These are phyloP conservation scores for Knufia petricola DNA, from an alignment of 2,329 filamentous ascomycete genomes.

Conservation along the genomic window DNA sequence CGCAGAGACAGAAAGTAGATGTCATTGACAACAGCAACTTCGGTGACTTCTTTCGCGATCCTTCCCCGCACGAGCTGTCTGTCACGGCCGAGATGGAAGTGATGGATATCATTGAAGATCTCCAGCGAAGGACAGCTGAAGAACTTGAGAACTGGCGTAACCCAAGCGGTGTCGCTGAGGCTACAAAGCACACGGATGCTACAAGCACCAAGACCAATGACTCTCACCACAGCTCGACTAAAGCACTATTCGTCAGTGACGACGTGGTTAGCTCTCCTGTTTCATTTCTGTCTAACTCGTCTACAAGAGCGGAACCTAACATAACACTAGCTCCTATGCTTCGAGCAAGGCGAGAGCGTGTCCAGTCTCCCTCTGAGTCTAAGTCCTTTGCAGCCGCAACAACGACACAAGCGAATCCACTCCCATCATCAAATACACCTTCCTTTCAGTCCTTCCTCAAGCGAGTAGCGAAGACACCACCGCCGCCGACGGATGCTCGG, in stretches of 20 bases:
- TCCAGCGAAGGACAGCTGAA: conserved; percentile 1
- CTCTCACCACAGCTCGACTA: neutral
- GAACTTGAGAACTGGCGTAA: conserved; percentile 1
- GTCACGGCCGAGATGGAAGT: neutral
- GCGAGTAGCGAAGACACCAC: conserved; percentile 5
- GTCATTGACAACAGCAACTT: neutral
- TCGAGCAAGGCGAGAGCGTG: neutral
- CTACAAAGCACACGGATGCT: neutral
- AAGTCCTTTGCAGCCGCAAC: neutral
- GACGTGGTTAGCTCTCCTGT: conserved; percentile 8
- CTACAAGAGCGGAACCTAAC: conserved; percentile 1
- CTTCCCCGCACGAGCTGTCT: conserved; percentile 2
- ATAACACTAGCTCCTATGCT: neutral
- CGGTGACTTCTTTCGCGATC: conserved; percentile 6
- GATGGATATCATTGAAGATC: conserved; percentile 5
- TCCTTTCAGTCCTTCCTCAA: conserved; percentile 6
- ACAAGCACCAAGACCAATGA: neutral
- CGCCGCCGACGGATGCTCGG: no score
- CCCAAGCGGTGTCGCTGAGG: neutral
- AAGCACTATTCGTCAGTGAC: conserved; percentile 1
- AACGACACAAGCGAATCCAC: conserved; percentile 1
- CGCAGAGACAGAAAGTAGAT: neutral
- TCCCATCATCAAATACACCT: conserved; percentile 5
- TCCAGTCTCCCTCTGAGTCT: neutral
- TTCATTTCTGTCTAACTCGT: neutral